These are phyloP conservation scores for Microbotryomycetes sp. DNA, from an alignment of 1,284 basidiomycete species.

Conservation along the genomic window DNA sequence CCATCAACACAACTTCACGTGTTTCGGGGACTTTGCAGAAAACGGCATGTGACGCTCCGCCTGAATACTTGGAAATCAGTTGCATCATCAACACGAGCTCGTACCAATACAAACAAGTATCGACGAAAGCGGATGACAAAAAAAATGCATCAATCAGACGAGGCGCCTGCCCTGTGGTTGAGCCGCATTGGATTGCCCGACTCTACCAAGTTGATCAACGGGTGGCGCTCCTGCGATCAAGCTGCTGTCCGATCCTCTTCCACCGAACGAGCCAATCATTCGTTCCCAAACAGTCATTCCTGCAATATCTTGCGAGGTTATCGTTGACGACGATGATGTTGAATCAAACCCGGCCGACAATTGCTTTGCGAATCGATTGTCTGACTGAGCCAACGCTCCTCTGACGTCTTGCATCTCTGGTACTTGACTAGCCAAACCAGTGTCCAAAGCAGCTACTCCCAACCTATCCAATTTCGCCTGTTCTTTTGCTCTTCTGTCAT, in stretches of 20 bases:
- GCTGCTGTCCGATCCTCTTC: constrained; percentile 14
- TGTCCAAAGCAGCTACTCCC: neutral
- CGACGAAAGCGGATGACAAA: too few relatives aligned
- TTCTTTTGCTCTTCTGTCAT: constrained; percentile 15
- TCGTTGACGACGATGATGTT: neutral
- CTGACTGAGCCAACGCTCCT: neutral
- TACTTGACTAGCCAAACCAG: neutral
- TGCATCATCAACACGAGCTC: too few relatives aligned
- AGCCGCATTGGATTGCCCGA: neutral
- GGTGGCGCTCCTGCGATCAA: constrained; percentile 28
- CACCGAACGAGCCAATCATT: constrained; percentile 11
- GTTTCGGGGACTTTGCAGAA: too few relatives aligned
- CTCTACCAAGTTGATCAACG: constrained; percentile 27
- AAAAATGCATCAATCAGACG: too few relatives aligned
- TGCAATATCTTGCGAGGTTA: neutral
- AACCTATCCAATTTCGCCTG: constrained; percentile 10
- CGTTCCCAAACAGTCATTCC: neutral
- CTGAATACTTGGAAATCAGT: too few relatives aligned
- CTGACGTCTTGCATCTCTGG: neutral
- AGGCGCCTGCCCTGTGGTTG: constrained; percentile 10
- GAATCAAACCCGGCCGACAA: neutral
- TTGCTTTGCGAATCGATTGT: neutral
- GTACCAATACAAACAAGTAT: too few relatives aligned
- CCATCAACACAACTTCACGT: too few relatives aligned
- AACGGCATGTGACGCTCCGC: too few relatives aligned